Percentiles rank a stretch among this genome's conserved stretches.
Conservation (phyloP, 1,284 basidiomycete genomes). For the Malassezia yamatoensis region DNA sequence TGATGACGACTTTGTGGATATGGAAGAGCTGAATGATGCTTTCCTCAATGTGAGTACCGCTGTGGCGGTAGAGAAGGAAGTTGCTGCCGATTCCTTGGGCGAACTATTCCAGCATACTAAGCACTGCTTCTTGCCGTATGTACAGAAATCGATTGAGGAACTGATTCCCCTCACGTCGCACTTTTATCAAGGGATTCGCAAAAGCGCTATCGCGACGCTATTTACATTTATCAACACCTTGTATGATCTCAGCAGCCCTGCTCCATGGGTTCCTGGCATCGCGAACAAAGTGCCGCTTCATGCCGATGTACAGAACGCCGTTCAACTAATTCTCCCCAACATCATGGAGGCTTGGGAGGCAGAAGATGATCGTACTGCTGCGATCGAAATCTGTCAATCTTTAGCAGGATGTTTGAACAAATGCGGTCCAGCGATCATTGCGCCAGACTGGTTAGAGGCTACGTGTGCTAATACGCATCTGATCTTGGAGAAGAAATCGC, state of each 20-base stretch:
- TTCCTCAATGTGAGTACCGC: constrained; percentile 73
- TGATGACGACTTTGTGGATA: constrained; percentile 54
- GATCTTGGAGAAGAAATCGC: constrained; percentile 62
- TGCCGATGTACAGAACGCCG: constrained; percentile 68
- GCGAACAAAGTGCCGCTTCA: constrained; percentile 58
- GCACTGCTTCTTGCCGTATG: constrained; percentile 75
- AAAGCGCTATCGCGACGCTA: constrained; percentile 78
- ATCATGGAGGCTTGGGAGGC: constrained; percentile 82
- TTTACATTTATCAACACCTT: constrained; percentile 84
- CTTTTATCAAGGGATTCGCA: constrained; percentile 97
- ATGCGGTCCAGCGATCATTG: constrained; percentile 67
- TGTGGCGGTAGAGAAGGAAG: constrained; percentile 97
- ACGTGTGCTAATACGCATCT: constrained; percentile 44
- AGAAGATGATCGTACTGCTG: constrained; percentile 92
- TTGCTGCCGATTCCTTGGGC: constrained; percentile 91
- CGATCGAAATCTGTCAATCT: constrained; percentile 71
- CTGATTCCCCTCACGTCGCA: constrained; percentile 73
- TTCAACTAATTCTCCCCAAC: constrained; percentile 63
- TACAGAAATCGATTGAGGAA: constrained; percentile 62
- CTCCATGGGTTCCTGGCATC: constrained; percentile 71
- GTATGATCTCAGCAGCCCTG: constrained; percentile 73
- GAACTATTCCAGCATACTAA: constrained; percentile 77
- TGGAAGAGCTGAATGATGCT: constrained; percentile 61
- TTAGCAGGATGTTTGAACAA: constrained; percentile 83
- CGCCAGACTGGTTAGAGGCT: constrained; percentile 54